A percentile compares a stretch with the other conserved stretches of the same genome.
These are phyloP conservation scores for Cyberlindnera mycetangii DNA, from an alignment of 805 yeast species.

Conservation along the genomic window DNA sequence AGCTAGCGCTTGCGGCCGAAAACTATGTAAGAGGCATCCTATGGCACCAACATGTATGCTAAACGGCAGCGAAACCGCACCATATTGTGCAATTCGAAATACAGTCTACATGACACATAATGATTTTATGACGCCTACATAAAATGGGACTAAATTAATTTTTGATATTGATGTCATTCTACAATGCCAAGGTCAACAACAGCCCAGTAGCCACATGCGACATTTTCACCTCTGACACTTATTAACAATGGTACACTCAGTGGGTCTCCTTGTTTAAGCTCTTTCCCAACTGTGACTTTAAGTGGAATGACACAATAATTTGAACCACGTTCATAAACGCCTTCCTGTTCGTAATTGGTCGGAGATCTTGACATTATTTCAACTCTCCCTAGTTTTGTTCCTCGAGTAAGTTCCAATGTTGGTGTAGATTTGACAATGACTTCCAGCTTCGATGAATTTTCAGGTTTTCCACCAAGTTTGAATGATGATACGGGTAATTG, in stretches of 20 bases:
- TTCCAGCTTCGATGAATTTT: conserved; percentile 19
- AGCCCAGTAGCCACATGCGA: conserved; percentile 24
- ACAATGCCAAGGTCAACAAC: conserved; percentile 14
- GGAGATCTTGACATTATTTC: conserved; percentile 30
- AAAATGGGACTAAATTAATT: no score
- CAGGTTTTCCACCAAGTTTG: conserved; percentile 18
- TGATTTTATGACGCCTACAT: no score
- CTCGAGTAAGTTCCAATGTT: conserved; percentile 27
- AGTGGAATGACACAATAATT: conserved; percentile 32
- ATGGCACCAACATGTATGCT: no score
- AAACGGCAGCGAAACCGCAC: no score
- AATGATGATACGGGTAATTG: conserved; percentile 22
- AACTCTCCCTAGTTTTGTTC: conserved; percentile 29
- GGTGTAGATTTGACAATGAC: conserved; percentile 29
- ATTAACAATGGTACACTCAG: conserved; percentile 24
- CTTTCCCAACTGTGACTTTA: conserved; percentile 6
- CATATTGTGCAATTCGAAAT: neutral
- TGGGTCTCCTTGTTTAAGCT: neutral
- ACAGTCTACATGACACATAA: neutral
- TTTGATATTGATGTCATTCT: neutral
- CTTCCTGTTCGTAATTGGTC: conserved; percentile 9
- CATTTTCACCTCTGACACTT: conserved; percentile 18
- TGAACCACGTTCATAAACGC: conserved; percentile 22
- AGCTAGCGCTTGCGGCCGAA: neutral
- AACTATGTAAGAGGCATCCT: no score